A percentile compares a stretch with the other conserved stretches of the same genome.
Evolutionary conservation across 2,329 filamentous ascomycete species (phyloP).

Genomic region (Xylaria sp.): DNA sequence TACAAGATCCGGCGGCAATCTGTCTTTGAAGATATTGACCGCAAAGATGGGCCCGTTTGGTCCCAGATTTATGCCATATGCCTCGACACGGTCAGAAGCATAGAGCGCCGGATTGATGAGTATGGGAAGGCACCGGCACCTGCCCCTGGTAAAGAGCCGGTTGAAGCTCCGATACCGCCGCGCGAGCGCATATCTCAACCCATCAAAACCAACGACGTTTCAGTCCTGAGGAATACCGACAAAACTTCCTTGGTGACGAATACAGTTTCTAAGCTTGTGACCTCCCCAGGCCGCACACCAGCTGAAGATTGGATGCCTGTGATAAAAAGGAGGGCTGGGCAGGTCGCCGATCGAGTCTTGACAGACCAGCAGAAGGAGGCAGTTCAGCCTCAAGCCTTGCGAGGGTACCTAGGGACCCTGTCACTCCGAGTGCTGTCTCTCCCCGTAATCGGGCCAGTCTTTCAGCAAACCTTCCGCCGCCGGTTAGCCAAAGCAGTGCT

Average conservation of each 20-base stretch:
- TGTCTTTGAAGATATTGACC: conserved; percentile 89
- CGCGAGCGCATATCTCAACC: conserved; percentile 55
- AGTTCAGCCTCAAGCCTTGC: conserved; percentile 61
- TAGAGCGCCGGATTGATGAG: conserved; percentile 74
- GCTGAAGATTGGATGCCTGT: conserved; percentile 62
- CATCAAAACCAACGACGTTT: conserved; percentile 59
- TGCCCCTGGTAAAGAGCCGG: conserved; percentile 46
- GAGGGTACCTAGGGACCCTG: conserved; percentile 60
- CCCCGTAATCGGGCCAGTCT: conserved; percentile 71
- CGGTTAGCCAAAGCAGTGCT: conserved; percentile 75
- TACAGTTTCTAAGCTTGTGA: conserved; percentile 57
- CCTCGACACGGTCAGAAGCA: conserved; percentile 73
- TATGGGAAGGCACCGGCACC: conserved; percentile 61
- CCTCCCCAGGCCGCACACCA: conserved; percentile 61
- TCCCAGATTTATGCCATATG: conserved; percentile 79
- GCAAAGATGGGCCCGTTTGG: conserved; percentile 83
- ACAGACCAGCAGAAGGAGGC: conserved; percentile 66
- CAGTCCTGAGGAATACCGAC: conserved; percentile 53
- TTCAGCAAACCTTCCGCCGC: conserved; percentile 75
- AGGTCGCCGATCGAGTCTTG: conserved; percentile 61
- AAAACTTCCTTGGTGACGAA: conserved; percentile 56
- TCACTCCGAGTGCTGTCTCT: conserved; percentile 59
- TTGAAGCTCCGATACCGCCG: conserved; percentile 41
- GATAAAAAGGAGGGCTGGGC: conserved; percentile 61
- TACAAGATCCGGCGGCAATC: conserved; percentile 80